A percentile compares a stretch with the other conserved stretches of the same genome.
These are phyloP conservation scores for Entomortierella parvispora DNA, from an alignment of 192 early-diverging fungal species.

Conservation along the genomic window DNA sequence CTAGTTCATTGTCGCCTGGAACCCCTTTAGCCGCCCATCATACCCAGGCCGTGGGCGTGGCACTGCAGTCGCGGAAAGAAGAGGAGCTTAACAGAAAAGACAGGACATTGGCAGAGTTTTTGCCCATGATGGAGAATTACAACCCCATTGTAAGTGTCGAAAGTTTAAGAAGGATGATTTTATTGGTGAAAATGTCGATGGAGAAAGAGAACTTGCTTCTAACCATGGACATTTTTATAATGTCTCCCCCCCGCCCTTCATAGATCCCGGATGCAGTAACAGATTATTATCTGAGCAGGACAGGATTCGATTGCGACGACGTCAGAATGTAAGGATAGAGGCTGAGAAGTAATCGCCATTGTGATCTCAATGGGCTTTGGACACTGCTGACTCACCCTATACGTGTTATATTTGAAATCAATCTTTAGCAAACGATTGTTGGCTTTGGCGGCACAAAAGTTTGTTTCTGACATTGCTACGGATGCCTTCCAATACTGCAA, in stretches of 20 bases:
- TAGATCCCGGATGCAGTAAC: conserved; percentile 94
- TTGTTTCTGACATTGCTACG: conserved; percentile 85
- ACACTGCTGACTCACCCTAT: neutral
- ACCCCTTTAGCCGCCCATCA: conserved; percentile 29
- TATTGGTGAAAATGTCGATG: neutral
- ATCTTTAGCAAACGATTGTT: conserved; percentile 73
- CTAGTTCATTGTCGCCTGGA: neutral
- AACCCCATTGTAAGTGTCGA: conserved; percentile 74
- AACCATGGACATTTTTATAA: neutral
- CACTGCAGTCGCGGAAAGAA: conserved; percentile 55
- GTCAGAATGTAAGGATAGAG: conserved; percentile 69
- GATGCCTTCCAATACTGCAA: conserved; percentile 88
- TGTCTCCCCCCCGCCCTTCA: neutral
- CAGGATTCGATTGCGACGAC: conserved; percentile 86
- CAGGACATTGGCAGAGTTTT: conserved; percentile 82
- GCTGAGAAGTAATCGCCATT: neutral
- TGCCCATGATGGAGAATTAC: conserved; percentile 89
- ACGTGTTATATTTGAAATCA: neutral
- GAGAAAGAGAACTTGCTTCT: neutral
- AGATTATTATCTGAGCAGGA: conserved; percentile 86
- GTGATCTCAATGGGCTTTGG: too few relatives aligned
- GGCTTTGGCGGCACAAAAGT: conserved; percentile 87
- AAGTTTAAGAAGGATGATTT: neutral
- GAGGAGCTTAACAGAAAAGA: conserved; percentile 71
- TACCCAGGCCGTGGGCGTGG: conserved; percentile 30